Conservation (phyloP, 768 basidiomycete species). For the Megacollybia marginata region DNA sequence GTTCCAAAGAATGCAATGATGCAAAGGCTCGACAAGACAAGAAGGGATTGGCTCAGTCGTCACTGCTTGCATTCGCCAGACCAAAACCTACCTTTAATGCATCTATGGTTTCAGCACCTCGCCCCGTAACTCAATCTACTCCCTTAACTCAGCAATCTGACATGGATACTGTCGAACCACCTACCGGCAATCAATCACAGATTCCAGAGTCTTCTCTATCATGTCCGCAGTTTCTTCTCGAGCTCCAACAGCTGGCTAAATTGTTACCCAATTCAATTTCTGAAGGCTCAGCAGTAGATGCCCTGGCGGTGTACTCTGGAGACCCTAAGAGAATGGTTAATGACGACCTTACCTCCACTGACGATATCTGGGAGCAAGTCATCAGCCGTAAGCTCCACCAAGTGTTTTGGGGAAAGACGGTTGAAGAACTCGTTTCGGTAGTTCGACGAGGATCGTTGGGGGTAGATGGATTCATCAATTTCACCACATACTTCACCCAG, state of each 20-base stretch:
- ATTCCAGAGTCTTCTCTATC: no score
- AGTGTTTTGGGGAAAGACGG: slow-evolving; percentile 14
- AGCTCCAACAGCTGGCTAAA: neutral
- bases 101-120: slow-evolving; percentile 5
- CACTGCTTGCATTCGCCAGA: slow-evolving; percentile 1
- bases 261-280: slow-evolving; percentile 3
- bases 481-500: slow-evolving; percentile 14
- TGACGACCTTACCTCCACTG: slow-evolving; percentile 1
- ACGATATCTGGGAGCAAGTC: slow-evolving; percentile 17
- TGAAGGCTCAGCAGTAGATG: slow-evolving; percentile 5
- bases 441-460: slow-evolving; percentile 11
- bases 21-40: slow-evolving; percentile 5
- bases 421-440: slow-evolving; percentile 8
- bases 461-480: slow-evolving; percentile 12
- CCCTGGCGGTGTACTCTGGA: slow-evolving; percentile 5
- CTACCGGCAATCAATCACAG: no score
- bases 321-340: slow-evolving; percentile 6
- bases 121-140: neutral
- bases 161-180: no score
- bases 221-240: neutral
- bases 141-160: no score
- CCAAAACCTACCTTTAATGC: slow-evolving; percentile 5
- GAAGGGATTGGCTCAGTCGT: slow-evolving; percentile 4
- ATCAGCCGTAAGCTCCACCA: slow-evolving; percentile 6
- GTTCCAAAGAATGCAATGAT: neutral